Evolutionary conservation across 208 protist genomes (phyloP).

Genomic region (Crithidia mellificae): DNA sequence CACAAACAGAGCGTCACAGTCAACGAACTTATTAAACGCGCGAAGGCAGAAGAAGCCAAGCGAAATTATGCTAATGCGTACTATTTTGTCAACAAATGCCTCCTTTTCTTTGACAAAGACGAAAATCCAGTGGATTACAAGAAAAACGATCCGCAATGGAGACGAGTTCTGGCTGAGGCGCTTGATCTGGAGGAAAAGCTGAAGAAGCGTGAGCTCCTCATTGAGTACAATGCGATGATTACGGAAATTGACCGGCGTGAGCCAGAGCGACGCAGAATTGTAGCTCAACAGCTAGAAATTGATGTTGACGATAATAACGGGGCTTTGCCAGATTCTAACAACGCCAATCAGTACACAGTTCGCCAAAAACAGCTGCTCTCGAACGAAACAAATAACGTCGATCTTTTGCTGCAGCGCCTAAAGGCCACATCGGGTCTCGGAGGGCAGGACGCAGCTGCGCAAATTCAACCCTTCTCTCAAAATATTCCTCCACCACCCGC

Average conservation of each 20-base stretch:
- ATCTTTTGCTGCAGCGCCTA: conserved; percentile 23
- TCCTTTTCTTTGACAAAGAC: conserved; percentile 53
- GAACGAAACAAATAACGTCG: conserved; percentile 21
- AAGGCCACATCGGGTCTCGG: conserved; percentile 16
- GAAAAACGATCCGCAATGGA: conserved; percentile 14
- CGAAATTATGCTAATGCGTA: conserved; percentile 46
- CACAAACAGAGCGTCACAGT: conserved; percentile 34
- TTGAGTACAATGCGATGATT: conserved; percentile 39
- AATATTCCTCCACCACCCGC: not conserved
- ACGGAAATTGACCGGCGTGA: conserved; percentile 39
- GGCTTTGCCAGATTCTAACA: not conserved
- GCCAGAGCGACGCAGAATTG: conserved; percentile 33
- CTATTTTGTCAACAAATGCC: conserved; percentile 49
- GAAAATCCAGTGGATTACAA: conserved; percentile 28
- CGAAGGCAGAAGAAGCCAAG: conserved; percentile 15
- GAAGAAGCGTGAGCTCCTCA: conserved; percentile 24
- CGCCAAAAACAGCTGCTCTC: conserved; percentile 34
- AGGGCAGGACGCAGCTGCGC: not conserved
- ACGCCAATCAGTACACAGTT: conserved; percentile 12
- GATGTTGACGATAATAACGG: conserved; percentile 6
- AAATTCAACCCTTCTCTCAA: not conserved
- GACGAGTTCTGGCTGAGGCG: conserved; percentile 24
- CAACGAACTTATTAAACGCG: conserved; percentile 21
- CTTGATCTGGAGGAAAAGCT: conserved; percentile 36
- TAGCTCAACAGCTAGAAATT: conserved; percentile 39